A percentile compares a stretch with the other conserved stretches of the same genome.
phyloP scores from a whole-genome alignment of 768 basidiomycete genomes.

The Leccinum broughii region DNA sequence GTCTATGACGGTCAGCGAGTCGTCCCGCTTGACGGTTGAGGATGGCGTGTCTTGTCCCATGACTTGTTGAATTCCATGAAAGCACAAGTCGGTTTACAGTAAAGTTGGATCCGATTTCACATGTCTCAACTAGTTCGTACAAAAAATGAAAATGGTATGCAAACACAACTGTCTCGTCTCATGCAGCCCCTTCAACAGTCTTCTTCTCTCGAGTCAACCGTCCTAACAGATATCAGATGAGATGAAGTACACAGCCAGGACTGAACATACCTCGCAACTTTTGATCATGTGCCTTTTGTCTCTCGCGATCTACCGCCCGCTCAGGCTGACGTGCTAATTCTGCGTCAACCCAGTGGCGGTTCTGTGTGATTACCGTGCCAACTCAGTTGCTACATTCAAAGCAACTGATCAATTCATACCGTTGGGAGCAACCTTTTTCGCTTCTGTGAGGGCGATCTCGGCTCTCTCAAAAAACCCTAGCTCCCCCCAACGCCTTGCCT shows the following conservation, averaged over 20 bases:
- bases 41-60: conserved; percentile 31
- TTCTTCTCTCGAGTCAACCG: conserved; percentile 37
- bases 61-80: background rate
- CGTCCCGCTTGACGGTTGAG: conserved; percentile 19
- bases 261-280: conserved; percentile 62
- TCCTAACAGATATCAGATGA: conserved; percentile 21
- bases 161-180: background rate
- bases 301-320: conserved; percentile 62
- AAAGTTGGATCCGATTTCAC: background rate
- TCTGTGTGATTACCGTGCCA: conserved; percentile 39
- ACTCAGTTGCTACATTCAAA: background rate
- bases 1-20: conserved; percentile 67
- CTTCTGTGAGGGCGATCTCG: conserved; percentile 59
- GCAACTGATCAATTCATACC: conserved; percentile 38
- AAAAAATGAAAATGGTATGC: background rate
- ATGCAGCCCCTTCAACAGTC: conserved; percentile 7
- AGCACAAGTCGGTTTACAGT: background rate
- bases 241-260: background rate
- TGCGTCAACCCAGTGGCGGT: conserved; percentile 52
- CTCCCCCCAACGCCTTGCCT: conserved; percentile 60
- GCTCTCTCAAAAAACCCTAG: conserved; percentile 75
- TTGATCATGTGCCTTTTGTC: conserved; percentile 61
- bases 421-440: conserved; percentile 60
- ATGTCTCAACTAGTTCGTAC: background rate
- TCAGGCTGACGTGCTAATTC: conserved; percentile 56